A percentile compares a stretch with the other conserved stretches of the same genome.
Conservation (phyloP, 768 basidiomycete genomes). For the Hericium rajendrae region DNA sequence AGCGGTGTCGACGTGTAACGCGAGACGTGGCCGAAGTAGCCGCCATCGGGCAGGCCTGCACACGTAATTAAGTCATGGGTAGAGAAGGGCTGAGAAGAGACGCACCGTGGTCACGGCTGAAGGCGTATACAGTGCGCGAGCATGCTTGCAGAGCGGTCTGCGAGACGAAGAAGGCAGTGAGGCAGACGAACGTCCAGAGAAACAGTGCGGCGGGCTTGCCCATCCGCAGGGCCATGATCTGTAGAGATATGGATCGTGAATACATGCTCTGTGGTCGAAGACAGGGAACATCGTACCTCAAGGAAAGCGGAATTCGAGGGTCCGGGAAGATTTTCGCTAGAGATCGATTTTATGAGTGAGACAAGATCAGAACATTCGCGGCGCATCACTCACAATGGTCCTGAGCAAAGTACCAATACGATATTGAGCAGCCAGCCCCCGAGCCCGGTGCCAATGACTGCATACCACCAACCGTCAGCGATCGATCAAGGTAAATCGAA, state of each 20-base stretch:
- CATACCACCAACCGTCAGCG: slow-evolving; percentile 42
- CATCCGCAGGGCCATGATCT: slow-evolving; percentile 71
- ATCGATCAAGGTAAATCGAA: not conserved
- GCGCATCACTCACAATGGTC: slow-evolving; percentile 44
- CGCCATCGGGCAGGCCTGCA: slow-evolving; percentile 63
- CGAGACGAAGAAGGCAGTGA: slow-evolving; percentile 81
- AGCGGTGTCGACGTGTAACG: slow-evolving; percentile 61
- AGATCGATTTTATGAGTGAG: slow-evolving; percentile 8
- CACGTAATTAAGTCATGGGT: not conserved
- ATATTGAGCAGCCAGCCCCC: slow-evolving; percentile 87
- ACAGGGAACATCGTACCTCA: slow-evolving; percentile 27
- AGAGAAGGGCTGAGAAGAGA: not conserved
- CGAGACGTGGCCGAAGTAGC: slow-evolving; percentile 65
- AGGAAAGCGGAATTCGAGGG: slow-evolving; percentile 66
- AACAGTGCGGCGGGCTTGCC: slow-evolving; percentile 68
- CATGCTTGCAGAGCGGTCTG: slow-evolving; percentile 77
- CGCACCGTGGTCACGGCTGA: slow-evolving; percentile 69
- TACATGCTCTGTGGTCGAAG: not conserved
- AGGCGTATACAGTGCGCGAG: slow-evolving; percentile 76
- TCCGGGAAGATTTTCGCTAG: slow-evolving; percentile 57
- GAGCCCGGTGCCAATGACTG: slow-evolving; percentile 65
- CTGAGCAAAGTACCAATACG: slow-evolving; percentile 76
- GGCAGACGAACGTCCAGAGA: slow-evolving; percentile 74
- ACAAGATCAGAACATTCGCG: not conserved
- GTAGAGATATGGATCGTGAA: not conserved